phyloP scores from a whole-genome alignment of 345 rosid genomes.

The Euphorbia peplus region DNA sequence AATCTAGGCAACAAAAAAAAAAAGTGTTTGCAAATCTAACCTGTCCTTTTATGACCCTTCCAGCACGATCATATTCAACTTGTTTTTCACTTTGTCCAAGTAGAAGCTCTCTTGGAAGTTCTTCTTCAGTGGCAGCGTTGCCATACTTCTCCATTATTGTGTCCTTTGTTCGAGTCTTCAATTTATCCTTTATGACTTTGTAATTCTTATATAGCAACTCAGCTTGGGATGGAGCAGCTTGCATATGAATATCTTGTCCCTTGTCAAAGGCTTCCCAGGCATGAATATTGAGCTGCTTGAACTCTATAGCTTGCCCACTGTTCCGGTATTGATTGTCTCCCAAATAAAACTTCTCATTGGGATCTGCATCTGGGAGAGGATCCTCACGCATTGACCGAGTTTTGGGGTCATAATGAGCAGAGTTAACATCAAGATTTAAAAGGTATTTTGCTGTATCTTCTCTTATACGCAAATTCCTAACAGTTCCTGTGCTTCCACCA shows the following conservation, averaged over 20 bases:
- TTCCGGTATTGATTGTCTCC: constrained; percentile 69
- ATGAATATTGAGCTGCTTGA: constrained; percentile 59
- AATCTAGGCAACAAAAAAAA: too few relatives aligned
- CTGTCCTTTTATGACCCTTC: constrained; percentile 62
- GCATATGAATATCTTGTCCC: constrained; percentile 75
- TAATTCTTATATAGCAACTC: constrained; percentile 49
- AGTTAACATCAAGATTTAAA: constrained; percentile 69
- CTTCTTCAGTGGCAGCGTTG: constrained; percentile 61
- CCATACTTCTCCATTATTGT: constrained; percentile 60
- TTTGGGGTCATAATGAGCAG: constrained; percentile 77
- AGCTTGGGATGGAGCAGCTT: constrained; percentile 77
- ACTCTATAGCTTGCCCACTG: constrained; percentile 74
- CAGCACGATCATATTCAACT: constrained; percentile 70
- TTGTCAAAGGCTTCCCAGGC: constrained; percentile 68
- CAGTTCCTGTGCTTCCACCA: constrained; percentile 99
- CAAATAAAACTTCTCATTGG: constrained; percentile 68
- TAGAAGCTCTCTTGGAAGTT: constrained; percentile 58
- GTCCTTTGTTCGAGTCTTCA: constrained; percentile 49
- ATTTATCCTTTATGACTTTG: constrained; percentile 48
- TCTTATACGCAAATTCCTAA: constrained; percentile 80
- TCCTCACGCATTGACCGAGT: constrained; percentile 79
- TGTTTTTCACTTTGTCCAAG: constrained; percentile 67
- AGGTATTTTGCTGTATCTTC: constrained; percentile 78
- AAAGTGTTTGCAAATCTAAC: constrained; percentile 19
- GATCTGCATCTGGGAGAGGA: constrained; percentile 76